Conservation (phyloP, 208 protist genomes). For the Leishmania mexicana region DNA sequence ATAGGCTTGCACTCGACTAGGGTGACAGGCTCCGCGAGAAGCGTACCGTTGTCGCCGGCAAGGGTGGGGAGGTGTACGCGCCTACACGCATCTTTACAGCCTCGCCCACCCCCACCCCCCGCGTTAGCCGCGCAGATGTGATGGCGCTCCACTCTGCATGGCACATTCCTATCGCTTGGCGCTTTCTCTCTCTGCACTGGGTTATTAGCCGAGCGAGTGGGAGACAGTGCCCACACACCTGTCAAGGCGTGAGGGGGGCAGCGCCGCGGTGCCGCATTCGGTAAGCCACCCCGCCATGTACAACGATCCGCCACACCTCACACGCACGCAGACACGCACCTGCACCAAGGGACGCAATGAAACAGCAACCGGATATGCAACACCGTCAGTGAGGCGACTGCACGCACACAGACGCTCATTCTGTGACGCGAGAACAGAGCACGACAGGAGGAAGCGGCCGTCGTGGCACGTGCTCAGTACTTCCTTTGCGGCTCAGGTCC, state of each 20-base stretch:
- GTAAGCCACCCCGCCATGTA: background rate
- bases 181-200: background rate
- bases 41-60: background rate
- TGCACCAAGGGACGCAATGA: background rate
- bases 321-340: background rate
- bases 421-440: background rate
- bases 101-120: too few relatives aligned
- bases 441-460: too few relatives aligned
- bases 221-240: background rate
- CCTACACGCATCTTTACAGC: background rate
- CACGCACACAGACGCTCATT: background rate
- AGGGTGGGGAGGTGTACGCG: background rate
- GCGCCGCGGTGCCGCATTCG: background rate
- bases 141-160: background rate
- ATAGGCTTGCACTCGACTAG: background rate
- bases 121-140: background rate
- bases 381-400: background rate
- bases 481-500: constrained; percentile 35
- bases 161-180: background rate
- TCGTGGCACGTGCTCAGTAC: constrained; percentile 8
- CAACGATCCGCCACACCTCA: background rate
- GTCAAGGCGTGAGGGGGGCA: background rate
- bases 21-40: background rate
- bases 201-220: background rate
- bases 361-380: too few relatives aligned